Conservation (phyloP, 148 eudicot species). For the Limonium bicolor region DNA sequence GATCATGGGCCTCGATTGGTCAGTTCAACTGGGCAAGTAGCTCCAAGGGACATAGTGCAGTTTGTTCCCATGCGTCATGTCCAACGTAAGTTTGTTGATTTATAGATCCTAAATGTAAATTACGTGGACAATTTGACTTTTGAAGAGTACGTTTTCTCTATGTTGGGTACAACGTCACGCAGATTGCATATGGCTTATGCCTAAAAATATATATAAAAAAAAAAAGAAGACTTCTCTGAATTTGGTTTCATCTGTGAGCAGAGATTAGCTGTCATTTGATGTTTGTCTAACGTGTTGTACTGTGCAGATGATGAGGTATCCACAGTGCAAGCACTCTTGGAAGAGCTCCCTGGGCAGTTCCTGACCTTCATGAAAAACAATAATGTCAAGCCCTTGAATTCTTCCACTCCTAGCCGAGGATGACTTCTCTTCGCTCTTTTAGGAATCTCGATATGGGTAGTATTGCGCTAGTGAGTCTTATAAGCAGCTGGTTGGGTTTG, state of each 20-base stretch:
- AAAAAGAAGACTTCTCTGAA: too few species aligned
- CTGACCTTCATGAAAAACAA: slow-evolving; percentile 52
- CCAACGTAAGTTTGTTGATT: slow-evolving; percentile 32
- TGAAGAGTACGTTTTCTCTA: too few species aligned
- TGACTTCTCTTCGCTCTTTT: too few species aligned
- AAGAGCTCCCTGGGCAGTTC: slow-evolving; percentile 84
- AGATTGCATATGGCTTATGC: too few species aligned
- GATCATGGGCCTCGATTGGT: slow-evolving; percentile 63
- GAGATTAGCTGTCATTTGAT: background rate
- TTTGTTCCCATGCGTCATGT: slow-evolving; percentile 88
- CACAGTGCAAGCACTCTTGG: slow-evolving; percentile 52
- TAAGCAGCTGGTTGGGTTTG: too few species aligned
- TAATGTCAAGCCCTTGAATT: slow-evolving; percentile 40
- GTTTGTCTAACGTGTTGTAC: background rate
- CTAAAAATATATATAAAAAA: too few species aligned
- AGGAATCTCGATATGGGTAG: too few species aligned
- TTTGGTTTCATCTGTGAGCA: background rate
- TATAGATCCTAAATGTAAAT: background rate
- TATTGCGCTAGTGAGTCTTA: too few species aligned
- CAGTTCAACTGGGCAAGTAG: slow-evolving; percentile 75
- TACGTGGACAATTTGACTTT: too few species aligned
- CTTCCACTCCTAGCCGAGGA: too few species aligned
- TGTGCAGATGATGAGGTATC: slow-evolving; percentile 54
- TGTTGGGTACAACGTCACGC: too few species aligned
- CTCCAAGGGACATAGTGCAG: slow-evolving; percentile 88